Evolutionary conservation across 2,329 filamentous ascomycete species (phyloP), one percentile per base, ranked within the genome.

Genomic region (Aspergillus ibericus): DNA sequence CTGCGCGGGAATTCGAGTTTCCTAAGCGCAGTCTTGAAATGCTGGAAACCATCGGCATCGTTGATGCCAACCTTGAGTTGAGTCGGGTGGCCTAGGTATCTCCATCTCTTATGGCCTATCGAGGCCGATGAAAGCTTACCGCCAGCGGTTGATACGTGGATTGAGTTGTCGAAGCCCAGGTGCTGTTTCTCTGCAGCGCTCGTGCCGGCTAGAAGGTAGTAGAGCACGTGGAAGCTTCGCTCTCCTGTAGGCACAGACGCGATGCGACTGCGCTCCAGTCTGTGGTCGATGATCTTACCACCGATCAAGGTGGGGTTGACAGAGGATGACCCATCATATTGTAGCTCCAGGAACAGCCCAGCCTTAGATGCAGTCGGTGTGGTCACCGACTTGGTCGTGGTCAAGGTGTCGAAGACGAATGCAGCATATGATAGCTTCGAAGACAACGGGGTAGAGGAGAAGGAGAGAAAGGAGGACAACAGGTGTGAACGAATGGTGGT

Each of bases 21-120:
- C 64, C 93, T 86, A 50, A 99, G 80, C 1, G 95, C 95, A 1
- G 91, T 96, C 81, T 98, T 98, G 83, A 99, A 98, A 54, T 98
- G 88, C 72, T 96, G 91, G 76, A 99, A 99, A 4, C 93, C 95
- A 70, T 97, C 93, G 1, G 89, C 83, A 71, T 99, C 95, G 70
- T 99, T 97, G 73, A 99, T 93, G 58, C 95, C 95, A 27, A 98
- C 92, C 75, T 96, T 98, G 64, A 99, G 83, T 77, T 99, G 95
- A 0, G 93, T 97, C 0, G 93, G 95, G 68, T 99, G 95, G 3
- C 95, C 95, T 3, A 99, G 84, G 71, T 96, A 99, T 72, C 92
- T 90, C 95, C 95, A 99, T 76, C 95, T 84, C 78, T 92, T 96
- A 69, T 88, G 86, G n/a, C 78, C 77, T 15, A 76, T 72, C 10